Evolutionary conservation across 805 yeast genomes (phyloP), one percentile per base, ranked within the genome.

Genomic region (Saccharomycopsis sp.): DNA sequence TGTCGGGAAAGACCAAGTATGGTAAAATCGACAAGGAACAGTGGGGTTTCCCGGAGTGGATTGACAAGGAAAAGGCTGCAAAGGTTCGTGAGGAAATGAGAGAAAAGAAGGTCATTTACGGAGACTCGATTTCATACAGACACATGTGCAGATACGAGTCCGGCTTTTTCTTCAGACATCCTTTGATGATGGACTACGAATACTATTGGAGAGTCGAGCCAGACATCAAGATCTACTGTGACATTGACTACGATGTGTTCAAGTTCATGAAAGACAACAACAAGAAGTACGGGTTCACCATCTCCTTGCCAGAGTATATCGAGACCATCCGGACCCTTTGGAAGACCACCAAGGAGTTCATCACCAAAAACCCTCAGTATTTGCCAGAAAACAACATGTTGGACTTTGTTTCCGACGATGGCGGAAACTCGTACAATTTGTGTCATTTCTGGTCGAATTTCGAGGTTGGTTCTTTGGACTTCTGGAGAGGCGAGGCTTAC

Each of bases 141-240:
- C 95, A 90, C 71, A 90, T 90, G 97, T 90, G 97, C 71, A 80
- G 97, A 68, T 91, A 79, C 68, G 95, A 89, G 71, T 85, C 94
- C 15, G 97, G 97, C 0, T 87, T 90, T 73, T 91, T 91, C 73
- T 90, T 80, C 77, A 81, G 85, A 72, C 94, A 89, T 68, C 85
- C 85, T 50, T 68, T 87, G 59, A 70, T 91, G 78, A 76, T 75
- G 57, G 85, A 88, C n/a, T 90, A 83, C 70, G 90, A 87, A 61
- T 91, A 85, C 79, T 91, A 91, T 77, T 91, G 97, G 97, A 83
- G 97, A 73, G 96, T 91, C 57, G 97, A 91, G 72, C 97, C 97
- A 18, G 88, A 83, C 68, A 80, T 87, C 69, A 80, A 81, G 70
- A 80, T 90, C 65, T 85, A 76, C 72, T 90, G 97, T 77, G 96